Evolutionary conservation across 305 asterid species (phyloP).

Genomic region (Solanum aculeatissimum): DNA sequence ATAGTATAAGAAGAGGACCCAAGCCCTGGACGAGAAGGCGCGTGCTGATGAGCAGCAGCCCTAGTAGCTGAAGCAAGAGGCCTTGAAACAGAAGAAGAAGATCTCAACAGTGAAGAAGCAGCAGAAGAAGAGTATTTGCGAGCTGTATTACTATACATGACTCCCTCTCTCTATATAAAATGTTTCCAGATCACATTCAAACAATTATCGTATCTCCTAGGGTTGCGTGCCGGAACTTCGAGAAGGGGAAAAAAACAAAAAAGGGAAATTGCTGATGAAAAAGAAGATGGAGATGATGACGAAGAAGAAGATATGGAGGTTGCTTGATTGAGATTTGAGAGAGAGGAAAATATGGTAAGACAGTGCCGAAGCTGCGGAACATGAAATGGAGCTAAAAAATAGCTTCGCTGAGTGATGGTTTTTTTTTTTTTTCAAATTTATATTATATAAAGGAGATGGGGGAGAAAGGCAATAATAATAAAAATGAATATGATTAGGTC

Average conservation of each 20-base stretch:
- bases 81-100: slow-evolving; percentile 1
- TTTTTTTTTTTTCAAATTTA: no score
- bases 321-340: not conserved
- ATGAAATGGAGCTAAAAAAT: not conserved
- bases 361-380: not conserved
- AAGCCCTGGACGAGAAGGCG: not conserved
- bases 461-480: not conserved
- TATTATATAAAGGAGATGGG: not conserved
- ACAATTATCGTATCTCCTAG: not conserved
- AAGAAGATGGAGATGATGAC: not conserved
- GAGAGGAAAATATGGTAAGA: not conserved
- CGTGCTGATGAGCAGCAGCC: not conserved
- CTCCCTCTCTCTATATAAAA: not conserved
- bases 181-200: not conserved
- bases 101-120: slow-evolving; percentile 8
- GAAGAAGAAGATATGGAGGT: not conserved
- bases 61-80: not conserved
- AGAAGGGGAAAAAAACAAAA: not conserved
- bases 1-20: not conserved
- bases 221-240: slow-evolving; percentile 2
- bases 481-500: not conserved
- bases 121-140: slow-evolving; percentile 6
- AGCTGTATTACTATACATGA: slow-evolving; percentile 12
- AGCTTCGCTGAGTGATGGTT: not conserved
- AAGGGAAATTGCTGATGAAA: not conserved